Conservation (phyloP, 352 stramenopile species). For the Globisporangium nunn region DNA sequence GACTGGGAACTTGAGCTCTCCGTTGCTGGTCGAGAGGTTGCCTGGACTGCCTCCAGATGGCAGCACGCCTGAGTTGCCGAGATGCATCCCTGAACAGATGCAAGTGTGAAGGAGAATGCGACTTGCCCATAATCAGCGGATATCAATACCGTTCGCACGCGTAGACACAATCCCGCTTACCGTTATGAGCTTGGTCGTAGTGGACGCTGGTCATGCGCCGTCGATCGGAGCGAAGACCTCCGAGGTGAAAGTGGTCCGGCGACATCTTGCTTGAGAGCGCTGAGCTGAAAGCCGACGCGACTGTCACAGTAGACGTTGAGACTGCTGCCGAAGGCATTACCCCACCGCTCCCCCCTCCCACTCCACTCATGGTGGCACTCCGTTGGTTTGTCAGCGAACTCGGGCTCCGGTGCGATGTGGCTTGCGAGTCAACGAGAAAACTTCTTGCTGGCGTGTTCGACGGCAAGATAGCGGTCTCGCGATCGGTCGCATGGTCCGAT, state of each 20-base stretch:
- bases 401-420: conserved; percentile 9
- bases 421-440: conserved; percentile 20
- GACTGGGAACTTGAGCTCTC: conserved; percentile 20
- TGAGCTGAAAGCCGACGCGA: conserved; percentile 34
- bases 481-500: conserved; percentile 29
- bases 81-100: conserved; percentile 4
- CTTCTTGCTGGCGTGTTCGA: conserved; percentile 42
- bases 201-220: conserved; percentile 43
- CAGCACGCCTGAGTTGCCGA: conserved; percentile 2
- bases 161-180: conserved; percentile 9
- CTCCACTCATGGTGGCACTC: conserved; percentile 10
- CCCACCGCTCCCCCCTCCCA: conserved; percentile 11
- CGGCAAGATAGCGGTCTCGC: conserved; percentile 35
- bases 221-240: conserved; percentile 32
- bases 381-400: conserved; percentile 22
- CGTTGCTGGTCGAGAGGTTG: background rate
- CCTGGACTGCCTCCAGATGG: background rate
- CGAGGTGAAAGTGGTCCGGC: conserved; percentile 29
- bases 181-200: conserved; percentile 39
- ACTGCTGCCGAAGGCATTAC: conserved; percentile 21
- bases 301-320: conserved; percentile 34
- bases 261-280: conserved; percentile 15
- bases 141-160: background rate
- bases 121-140: background rate
- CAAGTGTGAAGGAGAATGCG: background rate